Percentiles rank a stretch among this genome's conserved stretches.
These are phyloP conservation scores for Cladosporium cucumerinum DNA, from an alignment of 2,329 filamentous ascomycete species.

Conservation along the genomic window DNA sequence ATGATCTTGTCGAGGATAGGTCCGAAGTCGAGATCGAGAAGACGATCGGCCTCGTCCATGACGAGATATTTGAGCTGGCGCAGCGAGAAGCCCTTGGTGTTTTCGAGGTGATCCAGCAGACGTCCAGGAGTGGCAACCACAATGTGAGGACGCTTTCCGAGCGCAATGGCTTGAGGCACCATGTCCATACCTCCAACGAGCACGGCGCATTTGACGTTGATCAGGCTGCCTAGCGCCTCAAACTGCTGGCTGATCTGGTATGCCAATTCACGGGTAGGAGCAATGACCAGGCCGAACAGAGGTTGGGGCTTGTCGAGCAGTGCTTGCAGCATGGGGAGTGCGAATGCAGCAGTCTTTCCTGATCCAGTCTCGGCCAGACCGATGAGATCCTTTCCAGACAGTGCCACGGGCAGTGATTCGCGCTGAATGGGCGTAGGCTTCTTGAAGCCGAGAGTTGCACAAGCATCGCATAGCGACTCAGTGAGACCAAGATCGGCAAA, in stretches of 20 bases:
- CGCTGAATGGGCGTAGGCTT: slow-evolving; percentile 84
- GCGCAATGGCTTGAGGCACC: slow-evolving; percentile 83
- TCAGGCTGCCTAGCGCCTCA: slow-evolving; percentile 80
- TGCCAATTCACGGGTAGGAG: slow-evolving; percentile 89
- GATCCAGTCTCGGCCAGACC: slow-evolving; percentile 92
- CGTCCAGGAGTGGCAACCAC: slow-evolving; percentile 89
- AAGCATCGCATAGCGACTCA: slow-evolving; percentile 85
- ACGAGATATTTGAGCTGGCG: slow-evolving; percentile 80
- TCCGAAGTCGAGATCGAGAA: slow-evolving; percentile 92
- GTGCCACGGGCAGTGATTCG: slow-evolving; percentile 76
- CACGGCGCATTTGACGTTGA: slow-evolving; percentile 81
- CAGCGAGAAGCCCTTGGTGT: slow-evolving; percentile 92
- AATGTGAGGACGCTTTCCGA: slow-evolving; percentile 95
- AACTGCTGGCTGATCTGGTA: slow-evolving; percentile 87
- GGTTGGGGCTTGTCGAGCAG: slow-evolving; percentile 84
- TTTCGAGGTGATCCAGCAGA: slow-evolving; percentile 87
- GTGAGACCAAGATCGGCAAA: slow-evolving; percentile 76
- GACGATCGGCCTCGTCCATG: slow-evolving; percentile 89
- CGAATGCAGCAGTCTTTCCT: slow-evolving; percentile 95
- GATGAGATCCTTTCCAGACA: slow-evolving; percentile 81
- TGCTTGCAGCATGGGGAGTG: slow-evolving; percentile 84
- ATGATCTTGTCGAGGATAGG: slow-evolving; percentile 90
- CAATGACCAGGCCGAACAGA: slow-evolving; percentile 83
- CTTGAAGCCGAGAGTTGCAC: slow-evolving; percentile 76
- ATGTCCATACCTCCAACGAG: slow-evolving; percentile 89